Percentiles rank a stretch among this genome's conserved stretches.
Evolutionary conservation across 345 rosid genomes (phyloP).

Genomic region (Citrus maxima): DNA sequence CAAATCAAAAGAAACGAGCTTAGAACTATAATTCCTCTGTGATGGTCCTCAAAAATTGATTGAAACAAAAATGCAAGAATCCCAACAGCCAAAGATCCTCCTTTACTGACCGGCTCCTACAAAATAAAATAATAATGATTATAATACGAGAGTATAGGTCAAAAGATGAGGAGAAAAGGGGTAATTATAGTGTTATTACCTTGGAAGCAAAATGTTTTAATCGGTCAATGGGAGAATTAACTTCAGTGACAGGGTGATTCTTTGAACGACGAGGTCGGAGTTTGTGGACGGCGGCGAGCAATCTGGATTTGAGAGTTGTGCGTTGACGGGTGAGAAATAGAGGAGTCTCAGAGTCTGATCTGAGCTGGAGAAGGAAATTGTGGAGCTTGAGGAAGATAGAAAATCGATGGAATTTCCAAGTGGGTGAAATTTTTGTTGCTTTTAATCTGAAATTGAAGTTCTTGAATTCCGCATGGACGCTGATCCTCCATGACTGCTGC

Average conservation of each 20-base stretch:
- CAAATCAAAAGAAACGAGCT: constrained; percentile 4
- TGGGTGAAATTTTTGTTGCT: constrained; percentile 14
- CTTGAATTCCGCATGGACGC: constrained; percentile 22
- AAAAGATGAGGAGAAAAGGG: too few species aligned
- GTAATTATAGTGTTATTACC: not conserved
- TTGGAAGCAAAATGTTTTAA: not conserved
- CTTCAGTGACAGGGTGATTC: constrained; percentile 2
- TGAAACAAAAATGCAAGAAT: constrained; percentile 4
- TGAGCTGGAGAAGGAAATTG: constrained; percentile 20
- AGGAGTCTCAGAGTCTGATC: constrained; percentile 16
- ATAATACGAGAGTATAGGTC: too few species aligned
- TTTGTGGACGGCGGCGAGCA: constrained; percentile 13
- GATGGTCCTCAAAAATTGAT: constrained; percentile 10
- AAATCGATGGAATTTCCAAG: constrained; percentile 21
- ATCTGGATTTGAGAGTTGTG: constrained; percentile 16
- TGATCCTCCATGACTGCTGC: constrained; percentile 29
- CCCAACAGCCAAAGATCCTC: constrained; percentile 15
- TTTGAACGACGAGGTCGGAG: not conserved
- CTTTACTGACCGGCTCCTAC: constrained; percentile 6
- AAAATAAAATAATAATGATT: too few species aligned
- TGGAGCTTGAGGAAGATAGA: constrained; percentile 30
- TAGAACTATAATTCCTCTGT: not conserved
- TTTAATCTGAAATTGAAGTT: constrained; percentile 28
- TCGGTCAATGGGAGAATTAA: constrained; percentile 1
- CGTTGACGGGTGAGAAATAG: constrained; percentile 4